phyloP scores from a whole-genome alignment of 495 filamentous ascomycete species.

The Neurospora sublineolata region DNA sequence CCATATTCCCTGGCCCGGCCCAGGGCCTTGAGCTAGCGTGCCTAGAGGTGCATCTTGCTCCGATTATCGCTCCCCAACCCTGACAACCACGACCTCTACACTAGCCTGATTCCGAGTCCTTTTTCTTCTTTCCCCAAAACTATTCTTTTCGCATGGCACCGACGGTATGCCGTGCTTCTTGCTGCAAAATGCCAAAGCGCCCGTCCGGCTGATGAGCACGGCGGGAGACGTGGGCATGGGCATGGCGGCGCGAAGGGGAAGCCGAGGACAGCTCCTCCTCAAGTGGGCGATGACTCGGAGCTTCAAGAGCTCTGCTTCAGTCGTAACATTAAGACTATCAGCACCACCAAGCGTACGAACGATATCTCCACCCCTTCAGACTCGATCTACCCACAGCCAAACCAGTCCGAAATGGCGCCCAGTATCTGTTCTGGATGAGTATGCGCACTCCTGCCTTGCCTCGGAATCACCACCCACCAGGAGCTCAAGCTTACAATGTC shows the following conservation, averaged over 20 bases:
- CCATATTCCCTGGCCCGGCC: neutral
- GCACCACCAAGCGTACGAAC: neutral
- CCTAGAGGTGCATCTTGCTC: neutral
- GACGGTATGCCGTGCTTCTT: conserved; percentile 35
- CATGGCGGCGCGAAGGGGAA: conserved; percentile 1
- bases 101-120: neutral
- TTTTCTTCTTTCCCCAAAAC: neutral
- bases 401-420: conserved; percentile 62
- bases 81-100: neutral
- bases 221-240: conserved; percentile 10
- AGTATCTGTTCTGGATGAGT: conserved; percentile 80
- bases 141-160: conserved; percentile 29
- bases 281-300: neutral
- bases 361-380: neutral
- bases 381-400: neutral
- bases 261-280: conserved; percentile 2
- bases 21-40: neutral
- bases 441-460: conserved; percentile 20
- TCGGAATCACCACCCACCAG: neutral
- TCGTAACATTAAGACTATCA: neutral
- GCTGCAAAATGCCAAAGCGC: conserved; percentile 33
- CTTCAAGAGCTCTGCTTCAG: neutral
- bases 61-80: neutral
- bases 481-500: conserved; percentile 9
- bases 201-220: conserved; percentile 24